Evolutionary conservation across 2,329 filamentous ascomycete genomes (phyloP), one percentile per base, ranked within the genome.

Genomic region (Trichoderma simmonsii): DNA sequence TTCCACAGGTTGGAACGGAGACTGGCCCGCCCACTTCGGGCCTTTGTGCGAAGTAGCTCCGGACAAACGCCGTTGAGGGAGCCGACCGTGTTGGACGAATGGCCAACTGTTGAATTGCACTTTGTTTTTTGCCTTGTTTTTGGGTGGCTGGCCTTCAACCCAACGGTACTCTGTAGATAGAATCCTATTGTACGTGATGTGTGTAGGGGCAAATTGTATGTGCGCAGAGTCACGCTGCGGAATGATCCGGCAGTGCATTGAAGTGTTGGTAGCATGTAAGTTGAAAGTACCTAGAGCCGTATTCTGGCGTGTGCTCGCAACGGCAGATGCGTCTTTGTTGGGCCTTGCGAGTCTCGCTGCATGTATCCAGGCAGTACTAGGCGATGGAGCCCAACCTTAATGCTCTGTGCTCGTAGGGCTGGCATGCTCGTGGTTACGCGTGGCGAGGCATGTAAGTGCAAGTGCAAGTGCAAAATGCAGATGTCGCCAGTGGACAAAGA

Each of bases 1-100:
- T 70, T 61, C 66, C 66, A 70, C 66, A 51, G 36, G 34, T 61
- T 68, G 66, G 66, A 70, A 70, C 66, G 66, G 66, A 70, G 56
- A 34, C 11, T 51, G 57, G 66, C 68, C 60, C 68, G 59, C 30
- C 57, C 68, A 51, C 28, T 71, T 71, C 68, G 68, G 68, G 68
- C 68, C 68, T 71, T 71, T 71, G 68, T 39, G 24, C 11, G 15
- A 26, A 70, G 59, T 71, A 71, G 60, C 48, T 51, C 68, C 68
- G 68, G 68, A 56, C 68, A 71, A 71, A 57, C 60, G 68, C 59
- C 60, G 68, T 57, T 21, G 56, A 51, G 59, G 60, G 30, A 39
- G 63, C 30, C 32, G 54, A 48, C 24, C 61, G 63, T 36, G 62
- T 65, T 30, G 30, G n/a, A 36, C 28, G 28, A 56, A 65, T 51